Evolutionary conservation across 371 early-diverging fungal genomes (phyloP).

Genomic region (Mucor velutinosus): DNA sequence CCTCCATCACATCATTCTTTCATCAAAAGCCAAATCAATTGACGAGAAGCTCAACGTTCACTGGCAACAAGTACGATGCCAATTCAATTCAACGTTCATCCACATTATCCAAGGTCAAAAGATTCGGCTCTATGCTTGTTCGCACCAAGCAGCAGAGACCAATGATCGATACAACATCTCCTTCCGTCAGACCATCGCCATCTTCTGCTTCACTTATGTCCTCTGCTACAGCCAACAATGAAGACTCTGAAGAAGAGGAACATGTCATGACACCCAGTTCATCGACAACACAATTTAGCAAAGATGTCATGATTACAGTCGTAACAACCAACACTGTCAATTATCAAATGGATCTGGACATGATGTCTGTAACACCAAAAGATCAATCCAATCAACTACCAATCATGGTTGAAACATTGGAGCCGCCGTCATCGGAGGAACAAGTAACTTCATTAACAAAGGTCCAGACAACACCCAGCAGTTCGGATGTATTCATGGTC

Average conservation of each 20-base stretch:
- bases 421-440: neutral
- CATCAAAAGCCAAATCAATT: neutral
- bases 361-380: neutral
- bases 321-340: neutral
- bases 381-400: neutral
- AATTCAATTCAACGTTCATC: neutral
- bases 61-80: neutral
- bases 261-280: neutral
- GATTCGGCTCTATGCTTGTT: neutral
- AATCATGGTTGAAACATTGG: neutral
- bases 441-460: neutral
- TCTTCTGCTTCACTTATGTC: neutral
- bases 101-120: constrained; percentile 2
- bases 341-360: neutral
- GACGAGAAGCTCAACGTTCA: neutral
- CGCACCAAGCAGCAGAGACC: neutral
- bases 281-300: neutral
- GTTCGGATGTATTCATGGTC: neutral
- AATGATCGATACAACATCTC: neutral
- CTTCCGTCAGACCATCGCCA: neutral
- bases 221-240: neutral
- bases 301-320: neutral
- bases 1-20: neutral
- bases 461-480: neutral
- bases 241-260: neutral